These are phyloP conservation scores for Pyrenophora graminea DNA, from an alignment of 2,329 filamentous ascomycete genomes.

Conservation along the genomic window DNA sequence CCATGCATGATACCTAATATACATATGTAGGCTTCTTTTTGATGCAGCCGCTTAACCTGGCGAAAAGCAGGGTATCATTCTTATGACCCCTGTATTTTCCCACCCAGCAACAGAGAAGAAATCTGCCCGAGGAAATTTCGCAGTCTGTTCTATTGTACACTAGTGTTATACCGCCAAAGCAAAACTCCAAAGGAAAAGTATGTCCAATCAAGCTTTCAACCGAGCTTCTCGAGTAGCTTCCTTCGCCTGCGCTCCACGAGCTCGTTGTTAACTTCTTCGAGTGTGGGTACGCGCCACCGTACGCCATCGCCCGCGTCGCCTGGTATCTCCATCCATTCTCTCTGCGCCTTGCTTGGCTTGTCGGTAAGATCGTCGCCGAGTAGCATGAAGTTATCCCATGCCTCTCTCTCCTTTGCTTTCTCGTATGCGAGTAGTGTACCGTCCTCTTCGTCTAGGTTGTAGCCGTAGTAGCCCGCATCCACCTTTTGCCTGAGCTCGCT, in stretches of 20 bases:
- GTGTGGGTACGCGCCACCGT: conserved; percentile 79
- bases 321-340: conserved; percentile 78
- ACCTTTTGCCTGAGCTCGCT: conserved; percentile 75
- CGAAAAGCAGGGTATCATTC: conserved; percentile 17
- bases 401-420: conserved; percentile 79
- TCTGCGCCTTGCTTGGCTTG: conserved; percentile 33
- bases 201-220: conserved; percentile 21
- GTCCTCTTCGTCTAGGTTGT: conserved; percentile 90
- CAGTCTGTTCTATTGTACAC: conserved; percentile 12
- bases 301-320: conserved; percentile 84
- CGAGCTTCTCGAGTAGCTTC: conserved; percentile 81
- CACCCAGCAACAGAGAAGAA: neutral
- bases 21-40: conserved; percentile 1
- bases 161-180: neutral
- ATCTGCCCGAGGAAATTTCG: neutral
- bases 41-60: no score
- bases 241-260: conserved; percentile 82
- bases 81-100: conserved; percentile 4
- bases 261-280: conserved; percentile 94
- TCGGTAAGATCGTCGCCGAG: conserved; percentile 54
- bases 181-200: conserved; percentile 1
- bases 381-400: conserved; percentile 68
- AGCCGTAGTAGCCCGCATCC: conserved; percentile 95
- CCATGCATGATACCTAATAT: conserved; percentile 7
- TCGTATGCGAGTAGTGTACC: conserved; percentile 80